Evolutionary conservation across 225 moss, liverwort and hornwort species (phyloP).

Genomic region (Asterella californica): DNA sequence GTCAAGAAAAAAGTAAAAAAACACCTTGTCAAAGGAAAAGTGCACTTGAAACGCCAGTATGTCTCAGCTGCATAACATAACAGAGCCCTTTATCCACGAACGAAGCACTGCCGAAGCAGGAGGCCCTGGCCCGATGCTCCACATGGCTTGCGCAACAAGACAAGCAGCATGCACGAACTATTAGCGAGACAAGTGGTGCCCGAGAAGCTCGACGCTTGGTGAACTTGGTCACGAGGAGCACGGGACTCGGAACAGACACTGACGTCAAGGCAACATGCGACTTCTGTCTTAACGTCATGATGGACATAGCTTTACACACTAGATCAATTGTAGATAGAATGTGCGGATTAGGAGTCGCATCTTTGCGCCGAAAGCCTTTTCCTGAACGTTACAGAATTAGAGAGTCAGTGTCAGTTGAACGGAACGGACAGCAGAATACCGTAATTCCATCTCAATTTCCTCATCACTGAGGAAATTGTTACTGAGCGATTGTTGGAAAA

Average conservation of each 20-base stretch:
- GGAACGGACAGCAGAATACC: no score
- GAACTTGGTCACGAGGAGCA: background rate
- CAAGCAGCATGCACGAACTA: background rate
- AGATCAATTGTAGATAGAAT: background rate
- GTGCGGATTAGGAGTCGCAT: background rate
- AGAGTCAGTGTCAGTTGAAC: no score
- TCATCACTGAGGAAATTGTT: no score
- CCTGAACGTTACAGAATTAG: background rate
- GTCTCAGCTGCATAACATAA: no score
- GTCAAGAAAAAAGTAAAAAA: no score
- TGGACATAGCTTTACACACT: no score
- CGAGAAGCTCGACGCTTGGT: background rate
- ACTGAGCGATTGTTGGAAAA: no score
- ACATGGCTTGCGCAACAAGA: background rate
- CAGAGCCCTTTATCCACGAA: no score
- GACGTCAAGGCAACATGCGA: background rate
- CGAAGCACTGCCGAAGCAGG: no score
- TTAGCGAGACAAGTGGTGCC: background rate
- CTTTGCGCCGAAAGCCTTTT: background rate
- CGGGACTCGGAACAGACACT: background rate
- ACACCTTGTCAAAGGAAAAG: no score
- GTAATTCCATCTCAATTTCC: no score
- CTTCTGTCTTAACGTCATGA: background rate
- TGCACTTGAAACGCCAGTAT: no score
- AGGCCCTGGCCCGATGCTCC: background rate